phyloP scores from a whole-genome alignment of 768 basidiomycete genomes.

The Amanita rubescens region DNA sequence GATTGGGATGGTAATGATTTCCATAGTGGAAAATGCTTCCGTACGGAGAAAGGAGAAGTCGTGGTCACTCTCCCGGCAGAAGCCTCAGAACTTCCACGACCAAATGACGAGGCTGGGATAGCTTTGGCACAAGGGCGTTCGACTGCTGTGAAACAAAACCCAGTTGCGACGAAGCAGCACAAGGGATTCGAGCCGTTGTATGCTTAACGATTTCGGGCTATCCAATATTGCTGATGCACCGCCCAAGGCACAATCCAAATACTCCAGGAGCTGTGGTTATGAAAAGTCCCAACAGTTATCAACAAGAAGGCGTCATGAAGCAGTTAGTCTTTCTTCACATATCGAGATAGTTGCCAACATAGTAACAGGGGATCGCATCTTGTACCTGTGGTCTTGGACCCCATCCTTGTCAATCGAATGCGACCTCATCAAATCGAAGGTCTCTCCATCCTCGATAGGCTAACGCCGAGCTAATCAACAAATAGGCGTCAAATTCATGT shows the following conservation, averaged over 20 bases:
- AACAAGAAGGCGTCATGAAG: conserved; percentile 61
- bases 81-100: conserved; percentile 20
- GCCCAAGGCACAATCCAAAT: conserved; percentile 65
- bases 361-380: conserved; percentile 50
- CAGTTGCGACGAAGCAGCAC: neutral
- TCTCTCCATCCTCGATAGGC: conserved; percentile 12
- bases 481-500: conserved; percentile 79
- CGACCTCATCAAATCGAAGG: conserved; percentile 91
- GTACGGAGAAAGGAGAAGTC: conserved; percentile 54
- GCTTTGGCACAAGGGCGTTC: conserved; percentile 38
- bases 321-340: conserved; percentile 35
- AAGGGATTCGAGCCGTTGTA: conserved; percentile 1
- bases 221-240: neutral
- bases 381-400: conserved; percentile 86
- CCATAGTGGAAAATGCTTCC: conserved; percentile 36
- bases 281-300: conserved; percentile 65
- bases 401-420: conserved; percentile 66
- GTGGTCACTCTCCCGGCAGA: conserved; percentile 49
- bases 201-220: neutral
- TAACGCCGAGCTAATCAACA: conserved; percentile 3
- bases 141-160: neutral
- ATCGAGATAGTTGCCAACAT: conserved; percentile 5
- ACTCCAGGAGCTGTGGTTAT: conserved; percentile 79
- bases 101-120: conserved; percentile 11
- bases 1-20: conserved; percentile 52